phyloP scores from a whole-genome alignment of 2,329 filamentous ascomycete genomes.

The Penicillium sp. region DNA sequence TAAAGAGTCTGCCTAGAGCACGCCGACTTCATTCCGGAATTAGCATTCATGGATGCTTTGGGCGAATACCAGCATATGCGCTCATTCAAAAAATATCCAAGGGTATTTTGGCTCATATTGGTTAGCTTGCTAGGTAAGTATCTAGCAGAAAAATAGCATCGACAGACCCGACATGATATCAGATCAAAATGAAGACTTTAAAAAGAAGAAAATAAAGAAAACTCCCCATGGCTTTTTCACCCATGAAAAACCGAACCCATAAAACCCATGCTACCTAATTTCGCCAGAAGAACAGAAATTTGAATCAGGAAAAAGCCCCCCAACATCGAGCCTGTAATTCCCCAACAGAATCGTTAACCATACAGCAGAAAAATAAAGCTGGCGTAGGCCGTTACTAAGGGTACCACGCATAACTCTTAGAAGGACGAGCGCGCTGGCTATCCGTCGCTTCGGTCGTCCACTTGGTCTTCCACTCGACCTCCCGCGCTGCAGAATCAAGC shows the following conservation, averaged over 20 bases:
- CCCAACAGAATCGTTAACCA: too few relatives aligned
- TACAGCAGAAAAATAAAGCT: too few relatives aligned
- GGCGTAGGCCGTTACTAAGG: too few relatives aligned
- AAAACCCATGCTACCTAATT: not conserved
- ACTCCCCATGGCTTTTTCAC: not conserved
- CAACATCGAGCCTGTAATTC: too few relatives aligned
- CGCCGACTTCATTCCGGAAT: too few relatives aligned
- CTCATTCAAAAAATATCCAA: not conserved
- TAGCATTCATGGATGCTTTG: too few relatives aligned
- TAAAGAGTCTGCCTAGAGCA: too few relatives aligned
- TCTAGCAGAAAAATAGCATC: too few relatives aligned
- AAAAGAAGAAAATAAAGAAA: not conserved
- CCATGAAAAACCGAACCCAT: not conserved
- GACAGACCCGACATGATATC: not conserved
- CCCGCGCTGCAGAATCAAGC: conserved; percentile 65
- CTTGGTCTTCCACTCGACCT: conserved; percentile 71
- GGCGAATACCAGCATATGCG: too few relatives aligned
- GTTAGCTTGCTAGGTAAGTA: not conserved
- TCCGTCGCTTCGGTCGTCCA: conserved; percentile 73
- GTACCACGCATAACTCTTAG: conserved; percentile 47
- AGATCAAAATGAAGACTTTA: not conserved
- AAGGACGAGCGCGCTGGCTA: conserved; percentile 40
- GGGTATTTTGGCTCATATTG: not conserved
- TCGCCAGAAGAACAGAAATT: not conserved
- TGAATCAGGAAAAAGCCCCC: not conserved